Conservation (phyloP, 1,284 basidiomycete genomes). For the Malassezia arunalokei region DNA sequence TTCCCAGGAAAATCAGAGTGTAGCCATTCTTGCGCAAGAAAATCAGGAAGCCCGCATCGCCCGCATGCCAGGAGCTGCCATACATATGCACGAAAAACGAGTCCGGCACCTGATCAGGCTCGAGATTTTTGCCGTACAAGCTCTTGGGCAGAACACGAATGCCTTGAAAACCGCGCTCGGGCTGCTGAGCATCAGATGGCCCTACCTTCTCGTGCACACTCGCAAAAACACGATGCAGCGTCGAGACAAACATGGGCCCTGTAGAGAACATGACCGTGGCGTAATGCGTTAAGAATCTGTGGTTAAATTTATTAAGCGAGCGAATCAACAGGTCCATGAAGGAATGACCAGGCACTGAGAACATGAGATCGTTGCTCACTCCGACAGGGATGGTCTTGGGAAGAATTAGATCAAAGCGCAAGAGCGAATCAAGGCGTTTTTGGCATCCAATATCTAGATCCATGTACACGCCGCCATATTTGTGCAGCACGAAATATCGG, state of each 20-base stretch:
- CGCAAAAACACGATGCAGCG: constrained; percentile 35
- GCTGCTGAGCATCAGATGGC: constrained; percentile 73
- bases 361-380: constrained; percentile 93
- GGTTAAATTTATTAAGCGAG: constrained; percentile 78
- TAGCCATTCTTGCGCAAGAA: constrained; percentile 38
- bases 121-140: constrained; percentile 91
- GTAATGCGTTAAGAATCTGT: constrained; percentile 84
- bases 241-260: constrained; percentile 52
- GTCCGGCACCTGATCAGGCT: constrained; percentile 67
- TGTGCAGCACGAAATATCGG: constrained; percentile 90
- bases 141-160: constrained; percentile 72
- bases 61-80: constrained; percentile 71
- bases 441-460: constrained; percentile 93
- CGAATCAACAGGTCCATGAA: constrained; percentile 88
- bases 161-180: constrained; percentile 53
- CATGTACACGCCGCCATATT: constrained; percentile 84
- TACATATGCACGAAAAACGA: constrained; percentile 82
- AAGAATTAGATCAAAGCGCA: constrained; percentile 77
- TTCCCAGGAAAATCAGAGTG: constrained; percentile 18
- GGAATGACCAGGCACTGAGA: constrained; percentile 69
- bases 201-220: constrained; percentile 70
- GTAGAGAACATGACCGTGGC: constrained; percentile 99
- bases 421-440: constrained; percentile 74
- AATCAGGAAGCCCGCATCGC: constrained; percentile 46
- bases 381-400: constrained; percentile 78